phyloP scores from a whole-genome alignment of 345 rosid species.

The Aquilaria sinensis region DNA sequence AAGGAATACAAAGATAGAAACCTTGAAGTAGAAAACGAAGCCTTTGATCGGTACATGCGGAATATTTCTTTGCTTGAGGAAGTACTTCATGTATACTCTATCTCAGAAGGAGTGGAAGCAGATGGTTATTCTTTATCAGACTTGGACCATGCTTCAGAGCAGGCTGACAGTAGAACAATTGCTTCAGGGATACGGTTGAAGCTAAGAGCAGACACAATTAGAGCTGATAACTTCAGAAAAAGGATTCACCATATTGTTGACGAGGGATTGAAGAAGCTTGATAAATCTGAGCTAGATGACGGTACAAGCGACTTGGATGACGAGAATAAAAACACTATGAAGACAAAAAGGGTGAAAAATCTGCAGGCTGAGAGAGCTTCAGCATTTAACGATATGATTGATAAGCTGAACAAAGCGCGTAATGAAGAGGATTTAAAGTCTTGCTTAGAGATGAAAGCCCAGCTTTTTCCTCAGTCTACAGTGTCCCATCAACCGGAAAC shows the following conservation, averaged over 20 bases:
- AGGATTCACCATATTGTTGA: conserved; percentile 50
- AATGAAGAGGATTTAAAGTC: conserved; percentile 70
- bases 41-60: conserved; percentile 77
- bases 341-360: conserved; percentile 26
- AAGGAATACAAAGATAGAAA: conserved; percentile 68
- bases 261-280: conserved; percentile 55
- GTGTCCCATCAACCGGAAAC: conserved; percentile 17
- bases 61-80: conserved; percentile 74
- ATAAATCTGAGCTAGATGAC: conserved; percentile 20
- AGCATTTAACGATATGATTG: conserved; percentile 47
- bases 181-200: conserved; percentile 38
- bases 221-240: conserved; percentile 48
- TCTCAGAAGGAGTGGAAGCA: conserved; percentile 25
- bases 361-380: conserved; percentile 43
- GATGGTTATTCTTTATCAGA: conserved; percentile 20
- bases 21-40: conserved; percentile 74
- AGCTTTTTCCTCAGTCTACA: conserved; percentile 21
- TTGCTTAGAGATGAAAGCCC: conserved; percentile 56
- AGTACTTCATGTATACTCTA: conserved; percentile 47
- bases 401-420: conserved; percentile 66
- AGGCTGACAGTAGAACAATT: conserved; percentile 20
- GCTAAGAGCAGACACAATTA: conserved; percentile 37
- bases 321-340: conserved; percentile 26
- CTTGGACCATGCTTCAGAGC: conserved; percentile 19
- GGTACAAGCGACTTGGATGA: conserved; percentile 15